phyloP scores from a whole-genome alignment of 1,284 basidiomycete species.

The Puccinia triticina region DNA sequence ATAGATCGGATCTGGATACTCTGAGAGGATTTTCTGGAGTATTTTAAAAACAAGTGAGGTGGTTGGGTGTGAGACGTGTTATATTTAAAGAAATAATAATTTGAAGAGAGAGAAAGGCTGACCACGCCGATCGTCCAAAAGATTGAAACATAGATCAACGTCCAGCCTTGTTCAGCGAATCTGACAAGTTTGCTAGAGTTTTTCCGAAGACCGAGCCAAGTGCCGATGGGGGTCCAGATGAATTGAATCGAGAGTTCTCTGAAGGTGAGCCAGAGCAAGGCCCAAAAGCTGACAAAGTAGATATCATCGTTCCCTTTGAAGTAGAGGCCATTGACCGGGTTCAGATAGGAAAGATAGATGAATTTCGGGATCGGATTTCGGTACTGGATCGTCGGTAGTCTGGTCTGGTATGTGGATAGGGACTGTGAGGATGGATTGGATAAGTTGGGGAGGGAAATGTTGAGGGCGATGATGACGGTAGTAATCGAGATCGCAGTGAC shows the following conservation, averaged over 20 bases:
- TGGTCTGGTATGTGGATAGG: slow-evolving; percentile 47
- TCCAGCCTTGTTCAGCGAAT: slow-evolving; percentile 50
- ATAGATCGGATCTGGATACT: slow-evolving; percentile 28
- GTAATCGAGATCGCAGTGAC: slow-evolving; percentile 44
- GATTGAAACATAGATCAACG: slow-evolving; percentile 3
- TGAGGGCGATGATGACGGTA: slow-evolving; percentile 41
- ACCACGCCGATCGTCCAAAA: slow-evolving; percentile 44
- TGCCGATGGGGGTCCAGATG: slow-evolving; percentile 36
- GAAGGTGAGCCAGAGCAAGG: slow-evolving; percentile 38
- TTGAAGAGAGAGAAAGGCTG: slow-evolving; percentile 1
- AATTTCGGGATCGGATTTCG: slow-evolving; percentile 41
- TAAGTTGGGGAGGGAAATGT: slow-evolving; percentile 36
- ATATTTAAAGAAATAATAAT: background rate
- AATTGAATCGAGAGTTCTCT: slow-evolving; percentile 36
- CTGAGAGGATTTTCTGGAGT: slow-evolving; percentile 34
- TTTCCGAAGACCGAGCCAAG: background rate
- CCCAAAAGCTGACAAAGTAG: slow-evolving; percentile 47
- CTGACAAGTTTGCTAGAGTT: slow-evolving; percentile 12
- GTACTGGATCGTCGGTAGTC: slow-evolving; percentile 44
- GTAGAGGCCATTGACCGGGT: slow-evolving; percentile 37
- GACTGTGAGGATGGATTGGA: slow-evolving; percentile 34
- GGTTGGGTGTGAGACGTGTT: no score
- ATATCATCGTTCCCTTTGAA: slow-evolving; percentile 51
- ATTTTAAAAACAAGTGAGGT: background rate
- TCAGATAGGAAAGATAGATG: slow-evolving; percentile 46